A percentile compares a stretch with the other conserved stretches of the same genome.
phyloP scores from a whole-genome alignment of 2,329 filamentous ascomycete genomes.

The Aphanocladium album region DNA sequence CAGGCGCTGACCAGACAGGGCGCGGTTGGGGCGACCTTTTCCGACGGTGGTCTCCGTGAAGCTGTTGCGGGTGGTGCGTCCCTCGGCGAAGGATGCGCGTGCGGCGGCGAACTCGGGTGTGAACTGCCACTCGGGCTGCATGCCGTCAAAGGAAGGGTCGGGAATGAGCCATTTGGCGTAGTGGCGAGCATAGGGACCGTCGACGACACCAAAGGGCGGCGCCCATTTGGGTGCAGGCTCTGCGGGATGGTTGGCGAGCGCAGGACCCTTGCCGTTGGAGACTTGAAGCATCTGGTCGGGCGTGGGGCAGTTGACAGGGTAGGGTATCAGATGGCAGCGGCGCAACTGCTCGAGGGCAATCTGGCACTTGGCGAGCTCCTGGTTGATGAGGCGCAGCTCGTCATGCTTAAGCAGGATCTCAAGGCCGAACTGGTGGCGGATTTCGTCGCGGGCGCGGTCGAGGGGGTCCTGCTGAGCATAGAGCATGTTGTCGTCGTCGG shows the following conservation, averaged over 20 bases:
- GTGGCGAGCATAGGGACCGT: constrained; percentile 90
- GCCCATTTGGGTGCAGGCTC: constrained; percentile 69
- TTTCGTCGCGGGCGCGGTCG: constrained; percentile 60
- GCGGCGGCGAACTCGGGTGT: constrained; percentile 36
- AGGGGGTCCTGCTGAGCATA: constrained; percentile 20
- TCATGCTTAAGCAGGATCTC: constrained; percentile 93
- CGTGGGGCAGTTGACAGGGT: constrained; percentile 65
- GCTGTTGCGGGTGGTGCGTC: constrained; percentile 74
- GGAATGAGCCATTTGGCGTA: constrained; percentile 94
- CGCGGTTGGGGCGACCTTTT: constrained; percentile 48
- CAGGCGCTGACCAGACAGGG: constrained; percentile 54
- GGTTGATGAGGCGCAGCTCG: constrained; percentile 88
- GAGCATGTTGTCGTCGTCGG: constrained; percentile 2
- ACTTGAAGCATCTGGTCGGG: constrained; percentile 65
- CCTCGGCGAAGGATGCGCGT: constrained; percentile 52
- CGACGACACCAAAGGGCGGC: constrained; percentile 82
- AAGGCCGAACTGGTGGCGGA: constrained; percentile 82
- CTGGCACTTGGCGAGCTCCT: constrained; percentile 94
- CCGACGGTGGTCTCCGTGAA: constrained; percentile 38
- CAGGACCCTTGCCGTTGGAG: constrained; percentile 67
- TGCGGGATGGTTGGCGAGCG: constrained; percentile 57
- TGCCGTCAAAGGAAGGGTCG: constrained; percentile 78
- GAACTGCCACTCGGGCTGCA: constrained; percentile 43
- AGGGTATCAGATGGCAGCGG: constrained; percentile 87
- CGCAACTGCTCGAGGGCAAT: constrained; percentile 88